Base-by-base conservation (phyloP, 176 grass and related monocot species). In the Triticum monococcum region DNA sequence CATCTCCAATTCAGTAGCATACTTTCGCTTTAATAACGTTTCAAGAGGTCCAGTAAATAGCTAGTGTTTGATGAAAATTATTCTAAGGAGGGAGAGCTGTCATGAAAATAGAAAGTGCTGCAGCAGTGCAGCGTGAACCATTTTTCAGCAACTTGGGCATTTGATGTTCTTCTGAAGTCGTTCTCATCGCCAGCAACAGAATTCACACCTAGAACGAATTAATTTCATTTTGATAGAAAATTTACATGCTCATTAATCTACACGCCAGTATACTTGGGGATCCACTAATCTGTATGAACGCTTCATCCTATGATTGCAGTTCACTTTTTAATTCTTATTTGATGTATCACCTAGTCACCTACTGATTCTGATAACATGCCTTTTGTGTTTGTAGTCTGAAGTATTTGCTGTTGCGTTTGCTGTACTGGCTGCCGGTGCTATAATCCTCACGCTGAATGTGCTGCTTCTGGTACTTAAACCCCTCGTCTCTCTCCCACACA, bases 381-480 rank as follows among this genome's bases (percentile, higher is more conserved):
- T 77, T 88, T 88, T 82, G 68, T 67, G 69, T 84, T 79, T 81
- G 81, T 56, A 98, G 93, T 96, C 96, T 72, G 88, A 96, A 92
- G 96, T 98, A 70, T 98, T 98, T 83, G 92, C 93, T 66, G 96
- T 98, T 74, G 96, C 93, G 36, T 98, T 98, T 89, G 93, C 93
- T 25, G 85, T 98, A 67, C 94, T 98, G 69, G 96, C 84, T 60
- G 93, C 93, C 48, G 93, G 96, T 77, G 96, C 96, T 72, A 86
- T 96, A 75, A 88, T 96, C 78, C 96, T 98, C 57, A 98, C 93
- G 64, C 73, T 96, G 84, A 98, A 98, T 77, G 96, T 98, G 92
- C 88, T 92, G 64, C 93, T 98, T 60, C 82, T 98, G 92, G 96
- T 98, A 88, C 37, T 54, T 68, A 20, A 9, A 33, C 64, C 9